A percentile compares a stretch with the other conserved stretches of the same genome.
phyloP scores from a whole-genome alignment of 306 rosid species.

The Abrus pulchellus region DNA sequence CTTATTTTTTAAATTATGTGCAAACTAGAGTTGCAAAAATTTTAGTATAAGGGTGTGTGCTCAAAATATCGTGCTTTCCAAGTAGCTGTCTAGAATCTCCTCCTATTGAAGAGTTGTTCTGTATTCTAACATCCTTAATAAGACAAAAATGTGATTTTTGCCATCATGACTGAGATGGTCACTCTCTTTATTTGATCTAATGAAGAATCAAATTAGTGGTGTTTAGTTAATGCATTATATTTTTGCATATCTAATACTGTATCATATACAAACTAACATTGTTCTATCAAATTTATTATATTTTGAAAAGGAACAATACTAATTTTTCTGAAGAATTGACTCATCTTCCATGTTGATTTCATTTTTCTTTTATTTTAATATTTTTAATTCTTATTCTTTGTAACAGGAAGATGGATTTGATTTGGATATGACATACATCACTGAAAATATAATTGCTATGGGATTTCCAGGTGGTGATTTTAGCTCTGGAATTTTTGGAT shows the following conservation, averaged over 20 bases:
- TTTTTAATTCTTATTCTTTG: slow-evolving; percentile 28
- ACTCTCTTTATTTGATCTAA: slow-evolving; percentile 21
- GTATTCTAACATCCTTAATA: slow-evolving; percentile 23
- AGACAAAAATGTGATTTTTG: slow-evolving; percentile 25
- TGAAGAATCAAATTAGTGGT: slow-evolving; percentile 20
- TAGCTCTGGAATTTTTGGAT: slow-evolving; percentile 91
- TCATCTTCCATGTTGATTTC: slow-evolving; percentile 14
- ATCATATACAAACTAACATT: slow-evolving; percentile 30
- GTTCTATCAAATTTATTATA: slow-evolving; percentile 32
- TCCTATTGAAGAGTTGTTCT: slow-evolving; percentile 12
- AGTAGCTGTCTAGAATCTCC: slow-evolving; percentile 22
- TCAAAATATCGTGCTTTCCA: slow-evolving; percentile 17
- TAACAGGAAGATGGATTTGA: slow-evolving; percentile 90
- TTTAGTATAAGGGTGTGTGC: slow-evolving; percentile 21
- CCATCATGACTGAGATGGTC: slow-evolving; percentile 24
- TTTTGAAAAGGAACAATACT: slow-evolving; percentile 27
- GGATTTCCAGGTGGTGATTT: slow-evolving; percentile 96
- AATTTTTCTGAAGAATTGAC: slow-evolving; percentile 33
- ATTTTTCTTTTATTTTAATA: slow-evolving; percentile 24
- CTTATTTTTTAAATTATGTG: slow-evolving; percentile 6
- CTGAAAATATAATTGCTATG: slow-evolving; percentile 92
- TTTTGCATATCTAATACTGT: slow-evolving; percentile 22
- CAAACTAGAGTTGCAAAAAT: slow-evolving; percentile 4
- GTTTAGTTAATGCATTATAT: slow-evolving; percentile 23
- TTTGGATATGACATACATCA: slow-evolving; percentile 89